Evolutionary conservation across 129 eudicot genomes (phyloP).

Genomic region (Centrapalus pauciflorus): DNA sequence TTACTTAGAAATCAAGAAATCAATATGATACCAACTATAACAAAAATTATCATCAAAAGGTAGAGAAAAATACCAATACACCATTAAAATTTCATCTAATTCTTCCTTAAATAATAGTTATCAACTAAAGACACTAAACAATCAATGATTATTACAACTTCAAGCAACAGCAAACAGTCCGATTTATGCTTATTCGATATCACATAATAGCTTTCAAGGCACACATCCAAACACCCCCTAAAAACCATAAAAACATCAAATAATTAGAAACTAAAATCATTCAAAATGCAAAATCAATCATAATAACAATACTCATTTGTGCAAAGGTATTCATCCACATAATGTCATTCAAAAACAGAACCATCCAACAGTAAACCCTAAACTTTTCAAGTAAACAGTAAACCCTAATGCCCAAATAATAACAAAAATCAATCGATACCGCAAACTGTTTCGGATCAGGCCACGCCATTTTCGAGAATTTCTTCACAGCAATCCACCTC

Average conservation of each 20-base stretch:
- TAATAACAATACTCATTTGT: not conserved
- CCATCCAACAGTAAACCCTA: conserved; percentile 24
- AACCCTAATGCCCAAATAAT: conserved; percentile 20
- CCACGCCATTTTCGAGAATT: conserved; percentile 92
- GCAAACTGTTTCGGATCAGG: conserved; percentile 98
- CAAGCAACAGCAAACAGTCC: not conserved
- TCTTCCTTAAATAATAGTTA: not conserved
- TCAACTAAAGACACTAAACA: no score
- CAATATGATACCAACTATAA: not conserved
- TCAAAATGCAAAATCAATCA: conserved; percentile 9
- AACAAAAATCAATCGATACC: conserved; percentile 24
- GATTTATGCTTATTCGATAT: not conserved
- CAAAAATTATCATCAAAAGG: not conserved
- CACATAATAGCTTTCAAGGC: not conserved
- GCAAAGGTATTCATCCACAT: not conserved
- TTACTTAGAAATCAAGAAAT: no score
- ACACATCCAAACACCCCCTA: not conserved
- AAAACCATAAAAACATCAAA: conserved; percentile 8
- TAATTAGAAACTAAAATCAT: conserved; percentile 7
- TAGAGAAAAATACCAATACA: not conserved
- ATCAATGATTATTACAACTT: not conserved
- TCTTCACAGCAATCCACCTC: conserved; percentile 94
- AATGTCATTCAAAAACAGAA: conserved; percentile 4
- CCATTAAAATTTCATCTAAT: not conserved
- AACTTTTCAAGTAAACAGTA: conserved; percentile 12